A percentile compares a stretch with the other conserved stretches of the same genome.
Conservation (phyloP, 202 grass and related monocot species). For the Panicum hallii region DNA sequence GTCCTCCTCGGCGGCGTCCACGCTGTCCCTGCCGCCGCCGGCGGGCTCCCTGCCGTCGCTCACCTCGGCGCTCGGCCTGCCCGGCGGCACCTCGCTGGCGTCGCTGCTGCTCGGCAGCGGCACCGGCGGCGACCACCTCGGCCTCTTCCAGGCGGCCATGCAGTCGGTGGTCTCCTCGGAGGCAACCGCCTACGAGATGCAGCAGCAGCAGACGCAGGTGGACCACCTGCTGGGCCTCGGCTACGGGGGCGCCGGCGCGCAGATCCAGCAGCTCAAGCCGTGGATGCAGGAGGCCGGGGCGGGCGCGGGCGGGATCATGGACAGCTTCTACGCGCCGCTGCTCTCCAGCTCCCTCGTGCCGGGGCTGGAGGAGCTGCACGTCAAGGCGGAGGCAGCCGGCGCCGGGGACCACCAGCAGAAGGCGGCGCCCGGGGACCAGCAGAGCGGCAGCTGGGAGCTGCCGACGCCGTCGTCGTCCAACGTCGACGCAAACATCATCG, state of each 20-base stretch:
- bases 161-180: conserved; percentile 56
- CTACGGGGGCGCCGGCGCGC: conserved; percentile 38
- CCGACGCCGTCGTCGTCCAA: conserved; percentile 48
- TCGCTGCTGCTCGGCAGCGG: conserved; percentile 53
- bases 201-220: conserved; percentile 56
- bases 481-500: conserved; percentile 54
- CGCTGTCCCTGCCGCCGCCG: conserved; percentile 19
- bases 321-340: conserved; percentile 55
- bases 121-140: conserved; percentile 41
- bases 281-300: conserved; percentile 42
- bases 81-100: conserved; percentile 47
- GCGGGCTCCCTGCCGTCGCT: conserved; percentile 32
- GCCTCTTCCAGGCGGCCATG: conserved; percentile 69
- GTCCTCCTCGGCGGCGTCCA: conserved; percentile 25
- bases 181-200: conserved; percentile 54
- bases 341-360: conserved; percentile 61
- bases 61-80: conserved; percentile 48
- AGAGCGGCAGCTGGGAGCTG: conserved; percentile 38
- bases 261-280: conserved; percentile 58
- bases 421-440: not conserved
- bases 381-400: conserved; percentile 53
- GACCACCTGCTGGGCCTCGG: conserved; percentile 64
- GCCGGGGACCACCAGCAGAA: conserved; percentile 32
- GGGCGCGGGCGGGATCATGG: conserved; percentile 31
- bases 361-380: conserved; percentile 65